Percentiles rank a stretch among this genome's conserved stretches.
These are phyloP conservation scores for Neurospora sp. DNA, from an alignment of 495 filamentous ascomycete species.

Conservation along the genomic window DNA sequence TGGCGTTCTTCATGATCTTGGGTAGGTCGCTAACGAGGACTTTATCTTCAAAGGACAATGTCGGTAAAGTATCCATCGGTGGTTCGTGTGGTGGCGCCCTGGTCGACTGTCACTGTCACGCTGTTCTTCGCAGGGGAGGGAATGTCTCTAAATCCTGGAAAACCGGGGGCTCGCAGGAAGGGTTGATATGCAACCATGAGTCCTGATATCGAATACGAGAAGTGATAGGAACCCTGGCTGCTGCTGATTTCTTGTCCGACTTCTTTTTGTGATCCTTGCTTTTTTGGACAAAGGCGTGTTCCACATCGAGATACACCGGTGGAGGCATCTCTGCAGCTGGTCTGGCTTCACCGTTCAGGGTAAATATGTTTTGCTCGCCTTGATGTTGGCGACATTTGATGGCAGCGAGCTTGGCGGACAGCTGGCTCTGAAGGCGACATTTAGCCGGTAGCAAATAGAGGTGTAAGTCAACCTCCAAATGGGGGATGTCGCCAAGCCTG, in stretches of 20 bases:
- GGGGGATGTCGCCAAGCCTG: no score
- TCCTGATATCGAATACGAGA: not conserved
- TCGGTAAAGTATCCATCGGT: no score
- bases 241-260: not conserved
- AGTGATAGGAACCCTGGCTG: not conserved
- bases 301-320: not conserved
- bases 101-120: no score
- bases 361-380: not conserved
- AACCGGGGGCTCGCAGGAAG: no score
- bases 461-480: no score
- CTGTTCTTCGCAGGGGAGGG: no score
- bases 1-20: no score
- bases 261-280: not conserved
- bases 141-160: no score
- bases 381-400: not conserved
- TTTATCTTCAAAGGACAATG: no score
- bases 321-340: not conserved
- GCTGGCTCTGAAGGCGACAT: not conserved
- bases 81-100: no score
- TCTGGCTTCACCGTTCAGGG: not conserved
- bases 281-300: not conserved
- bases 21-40: no score
- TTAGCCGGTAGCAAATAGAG: not conserved
- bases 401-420: not conserved
- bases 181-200: not conserved